Base-by-base conservation (phyloP, 176 grass and related monocot species). In the Triticum urartu region DNA sequence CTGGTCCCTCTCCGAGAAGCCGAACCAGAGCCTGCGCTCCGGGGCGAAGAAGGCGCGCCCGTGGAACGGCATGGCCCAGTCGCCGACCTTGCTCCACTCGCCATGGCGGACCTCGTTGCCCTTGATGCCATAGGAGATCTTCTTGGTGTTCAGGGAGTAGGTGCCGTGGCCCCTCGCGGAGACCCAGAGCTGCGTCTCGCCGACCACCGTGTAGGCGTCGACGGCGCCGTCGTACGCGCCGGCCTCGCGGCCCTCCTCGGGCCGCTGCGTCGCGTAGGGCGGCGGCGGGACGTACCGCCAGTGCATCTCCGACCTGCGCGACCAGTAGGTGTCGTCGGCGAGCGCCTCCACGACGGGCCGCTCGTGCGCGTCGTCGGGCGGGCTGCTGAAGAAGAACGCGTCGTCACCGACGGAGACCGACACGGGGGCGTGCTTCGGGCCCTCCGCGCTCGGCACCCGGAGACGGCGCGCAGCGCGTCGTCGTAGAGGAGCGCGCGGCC, bases 351-450 rank as follows among this genome's bases (percentile, higher is more conserved):
- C 50, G 40, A 47, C 71, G 0, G 71, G 45, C 13, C 21, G 5
- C 2, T 6, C 39, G 39, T 25, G 70, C 22, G n/a, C 71, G 22
- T 74, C 71, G 71, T 74, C 71, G 12, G 71, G 40, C 7, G 71
- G 71, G 71, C 43, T 74, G 71, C 71, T 74, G 71, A 74, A 7
- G 71, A 74, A 74, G 40, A 28, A 74, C 3, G 43, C 40, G 40
- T 74, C 71, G 40, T 74, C 40, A 40, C 71, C 71, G 71, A 74
- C 71, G 71, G 71, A 40, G 40, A 74, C n/a, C 40, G 39, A 74
- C 71, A 74, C 12, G 3, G 71, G n/a, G 71, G 8, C 11, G 3
- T 47, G 43, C 40, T 8, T 42, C 8, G 71, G 71, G 3, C 7
- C 71, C 40, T 74, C 43, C 40, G 43, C 43, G 40, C 71, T 74